phyloP scores from a whole-genome alignment of 768 basidiomycete genomes.

The Tubosaeta sp. region DNA sequence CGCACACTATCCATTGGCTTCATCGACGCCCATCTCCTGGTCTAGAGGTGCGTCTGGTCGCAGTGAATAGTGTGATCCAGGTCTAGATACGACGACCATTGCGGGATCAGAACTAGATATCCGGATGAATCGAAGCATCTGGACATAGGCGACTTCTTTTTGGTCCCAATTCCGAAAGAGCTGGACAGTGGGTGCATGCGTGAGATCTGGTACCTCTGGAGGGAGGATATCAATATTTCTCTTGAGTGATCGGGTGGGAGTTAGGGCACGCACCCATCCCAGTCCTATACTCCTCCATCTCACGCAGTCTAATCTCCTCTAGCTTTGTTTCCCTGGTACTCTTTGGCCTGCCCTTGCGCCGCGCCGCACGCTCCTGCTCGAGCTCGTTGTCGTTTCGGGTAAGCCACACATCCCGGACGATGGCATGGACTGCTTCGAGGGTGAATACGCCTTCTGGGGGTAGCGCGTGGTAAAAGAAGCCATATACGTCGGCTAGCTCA shows the following conservation, averaged over 20 bases:
- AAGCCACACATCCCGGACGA: conserved; percentile 69
- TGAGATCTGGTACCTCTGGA: conserved; percentile 76
- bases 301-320: conserved; percentile 66
- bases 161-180: conserved; percentile 80
- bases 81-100: conserved; percentile 47
- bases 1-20: conserved; percentile 24
- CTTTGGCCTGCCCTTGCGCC: conserved; percentile 75
- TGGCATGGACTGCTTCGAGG: conserved; percentile 59
- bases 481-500: conserved; percentile 58
- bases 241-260: background rate
- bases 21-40: conserved; percentile 29
- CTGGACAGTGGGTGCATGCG: conserved; percentile 62
- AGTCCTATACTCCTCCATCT: conserved; percentile 70
- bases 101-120: conserved; percentile 57
- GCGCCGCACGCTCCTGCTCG: conserved; percentile 51
- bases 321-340: conserved; percentile 61
- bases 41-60: conserved; percentile 8
- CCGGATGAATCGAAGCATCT: conserved; percentile 71
- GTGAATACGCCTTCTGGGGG: conserved; percentile 56
- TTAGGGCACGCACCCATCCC: conserved; percentile 60
- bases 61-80: conserved; percentile 52
- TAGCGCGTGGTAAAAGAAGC: conserved; percentile 72
- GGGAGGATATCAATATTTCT: conserved; percentile 1
- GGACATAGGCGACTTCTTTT: conserved; percentile 64
- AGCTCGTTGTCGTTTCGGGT: conserved; percentile 66